Evolutionary conservation across 176 grass and related monocot genomes (phyloP).

Genomic region (Oropetium thomaeum): DNA sequence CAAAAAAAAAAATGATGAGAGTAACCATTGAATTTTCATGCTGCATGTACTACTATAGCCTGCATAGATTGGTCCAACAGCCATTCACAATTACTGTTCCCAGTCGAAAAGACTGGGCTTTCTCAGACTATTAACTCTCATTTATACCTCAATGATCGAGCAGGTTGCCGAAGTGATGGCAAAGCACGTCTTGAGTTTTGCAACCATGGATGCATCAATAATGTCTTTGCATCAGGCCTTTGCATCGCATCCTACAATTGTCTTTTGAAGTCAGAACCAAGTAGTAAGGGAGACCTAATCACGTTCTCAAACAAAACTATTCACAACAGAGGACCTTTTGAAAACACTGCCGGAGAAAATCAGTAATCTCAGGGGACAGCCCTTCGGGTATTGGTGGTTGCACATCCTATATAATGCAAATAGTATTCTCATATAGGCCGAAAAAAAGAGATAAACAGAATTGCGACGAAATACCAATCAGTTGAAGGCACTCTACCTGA

Average conservation of each 20-base stretch:
- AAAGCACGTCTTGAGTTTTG: conserved; percentile 83
- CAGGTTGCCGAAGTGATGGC: conserved; percentile 65
- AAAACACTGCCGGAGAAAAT: conserved; percentile 98
- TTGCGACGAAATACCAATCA: conserved; percentile 10
- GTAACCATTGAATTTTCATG: background rate
- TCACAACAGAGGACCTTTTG: conserved; percentile 59
- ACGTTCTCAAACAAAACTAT: conserved; percentile 13
- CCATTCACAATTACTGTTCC: conserved; percentile 9
- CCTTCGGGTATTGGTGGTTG: conserved; percentile 95
- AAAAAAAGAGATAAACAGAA: conserved; percentile 11
- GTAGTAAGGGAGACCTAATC: background rate
- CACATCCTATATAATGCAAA: conserved; percentile 68
- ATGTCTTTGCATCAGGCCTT: conserved; percentile 95
- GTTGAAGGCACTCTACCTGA: conserved; percentile 54
- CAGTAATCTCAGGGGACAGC: conserved; percentile 87
- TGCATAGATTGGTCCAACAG: background rate
- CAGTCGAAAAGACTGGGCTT: background rate
- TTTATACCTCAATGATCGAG: conserved; percentile 53
- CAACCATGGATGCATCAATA: conserved; percentile 92
- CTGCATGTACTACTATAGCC: conserved; percentile 1
- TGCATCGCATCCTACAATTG: conserved; percentile 84
- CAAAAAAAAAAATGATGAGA: conserved; percentile 15
- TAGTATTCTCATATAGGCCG: background rate
- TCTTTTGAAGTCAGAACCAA: conserved; percentile 39
- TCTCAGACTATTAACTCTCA: background rate